Conservation (phyloP, 2,329 filamentous ascomycete genomes). For the Arthroderma uncinatum region DNA sequence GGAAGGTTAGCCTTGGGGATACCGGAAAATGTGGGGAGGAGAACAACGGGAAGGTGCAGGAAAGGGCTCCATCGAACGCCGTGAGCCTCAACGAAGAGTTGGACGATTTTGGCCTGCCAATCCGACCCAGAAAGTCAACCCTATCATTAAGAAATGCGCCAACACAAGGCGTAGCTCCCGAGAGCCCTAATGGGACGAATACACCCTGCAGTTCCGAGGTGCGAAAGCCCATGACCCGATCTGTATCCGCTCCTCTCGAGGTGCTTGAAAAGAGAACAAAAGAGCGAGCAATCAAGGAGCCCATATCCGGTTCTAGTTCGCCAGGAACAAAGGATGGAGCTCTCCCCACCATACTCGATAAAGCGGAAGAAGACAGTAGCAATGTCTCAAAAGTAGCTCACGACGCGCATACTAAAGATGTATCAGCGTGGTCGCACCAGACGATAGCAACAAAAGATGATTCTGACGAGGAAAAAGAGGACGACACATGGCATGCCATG, state of each 20-base stretch:
- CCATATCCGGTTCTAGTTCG: not conserved
- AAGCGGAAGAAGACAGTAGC: not conserved
- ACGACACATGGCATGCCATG: slow-evolving; percentile 85
- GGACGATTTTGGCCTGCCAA: slow-evolving; percentile 13
- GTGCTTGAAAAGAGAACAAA: not conserved
- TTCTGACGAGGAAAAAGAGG: slow-evolving; percentile 46
- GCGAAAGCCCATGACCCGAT: slow-evolving; percentile 1
- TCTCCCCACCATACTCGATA: not conserved
- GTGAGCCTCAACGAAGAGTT: slow-evolving; percentile 5
- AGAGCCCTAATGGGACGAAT: not conserved
- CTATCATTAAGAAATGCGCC: not conserved
- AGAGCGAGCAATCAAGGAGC: not conserved
- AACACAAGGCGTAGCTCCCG: not conserved
- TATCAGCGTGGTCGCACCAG: slow-evolving; percentile 90
- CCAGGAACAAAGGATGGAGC: not conserved
- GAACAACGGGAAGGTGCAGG: not conserved
- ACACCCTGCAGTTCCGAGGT: not conserved
- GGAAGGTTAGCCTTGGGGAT: not conserved
- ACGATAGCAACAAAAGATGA: slow-evolving; percentile 47
- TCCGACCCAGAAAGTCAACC: slow-evolving; percentile 5
- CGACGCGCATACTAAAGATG: slow-evolving; percentile 9
- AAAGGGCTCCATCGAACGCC: not conserved
- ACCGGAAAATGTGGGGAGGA: not conserved
- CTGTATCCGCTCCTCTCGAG: slow-evolving; percentile 10
- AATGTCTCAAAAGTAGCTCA: not conserved